A percentile compares a stretch with the other conserved stretches of the same genome.
These are phyloP conservation scores for Calvatia gigantea DNA, from an alignment of 768 basidiomycete genomes.

Conservation along the genomic window DNA sequence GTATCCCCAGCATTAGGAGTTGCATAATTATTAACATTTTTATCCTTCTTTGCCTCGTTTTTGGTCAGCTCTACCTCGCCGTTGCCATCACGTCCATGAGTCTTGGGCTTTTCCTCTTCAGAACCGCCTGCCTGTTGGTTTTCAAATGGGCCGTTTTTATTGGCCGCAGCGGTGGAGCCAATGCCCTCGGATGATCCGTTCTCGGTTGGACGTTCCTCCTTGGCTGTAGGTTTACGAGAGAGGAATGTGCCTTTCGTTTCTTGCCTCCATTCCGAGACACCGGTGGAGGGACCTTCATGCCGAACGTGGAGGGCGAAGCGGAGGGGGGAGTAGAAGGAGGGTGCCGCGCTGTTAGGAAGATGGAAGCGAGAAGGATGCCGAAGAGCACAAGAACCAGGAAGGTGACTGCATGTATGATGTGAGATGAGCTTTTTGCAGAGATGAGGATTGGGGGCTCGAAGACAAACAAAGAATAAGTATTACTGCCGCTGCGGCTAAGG, in stretches of 20 bases:
- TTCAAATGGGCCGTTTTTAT: no score
- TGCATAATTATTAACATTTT: no score
- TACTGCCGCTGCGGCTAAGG: neutral
- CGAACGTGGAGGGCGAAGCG: constrained; percentile 5
- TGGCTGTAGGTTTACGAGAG: neutral
- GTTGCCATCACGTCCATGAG: no score
- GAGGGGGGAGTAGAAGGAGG: constrained; percentile 2
- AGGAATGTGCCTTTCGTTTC: neutral
- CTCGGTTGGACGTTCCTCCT: no score
- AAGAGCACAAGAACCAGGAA: neutral
- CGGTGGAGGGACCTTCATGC: constrained; percentile 3
- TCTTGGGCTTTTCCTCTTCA: no score
- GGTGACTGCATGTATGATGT: neutral
- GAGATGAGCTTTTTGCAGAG: no score
- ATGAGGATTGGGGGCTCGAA: neutral
- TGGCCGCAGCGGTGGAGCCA: no score
- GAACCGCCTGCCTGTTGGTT: no score
- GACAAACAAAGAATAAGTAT: constrained; percentile 1
- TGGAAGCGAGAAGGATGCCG: constrained; percentile 2
- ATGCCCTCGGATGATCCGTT: no score
- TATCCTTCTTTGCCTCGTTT: no score
- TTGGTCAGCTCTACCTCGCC: no score
- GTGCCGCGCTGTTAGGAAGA: constrained; percentile 6
- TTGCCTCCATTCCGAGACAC: constrained; percentile 4
- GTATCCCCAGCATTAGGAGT: no score